Conservation (phyloP, 164 flowering plant species). For the Chimonanthus salicifolius region DNA sequence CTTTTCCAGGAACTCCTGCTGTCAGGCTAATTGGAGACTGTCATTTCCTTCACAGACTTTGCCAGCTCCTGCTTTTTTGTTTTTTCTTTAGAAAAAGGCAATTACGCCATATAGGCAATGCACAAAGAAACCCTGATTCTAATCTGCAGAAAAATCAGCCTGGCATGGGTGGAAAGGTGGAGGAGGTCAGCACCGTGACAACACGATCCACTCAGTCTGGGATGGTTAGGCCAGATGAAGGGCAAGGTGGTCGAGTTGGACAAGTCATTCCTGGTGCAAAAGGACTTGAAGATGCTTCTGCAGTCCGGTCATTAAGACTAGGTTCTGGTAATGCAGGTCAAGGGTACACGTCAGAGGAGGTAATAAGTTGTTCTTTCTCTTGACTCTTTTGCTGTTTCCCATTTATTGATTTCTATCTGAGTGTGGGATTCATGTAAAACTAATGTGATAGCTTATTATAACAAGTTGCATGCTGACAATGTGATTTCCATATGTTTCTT, state of each 20-base stretch:
- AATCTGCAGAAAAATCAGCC: conserved; percentile 66
- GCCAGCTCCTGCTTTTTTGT: conserved; percentile 92
- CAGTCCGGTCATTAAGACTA: conserved; percentile 45
- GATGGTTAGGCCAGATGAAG: conserved; percentile 49
- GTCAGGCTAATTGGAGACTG: conserved; percentile 98
- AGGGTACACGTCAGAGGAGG: conserved; percentile 99
- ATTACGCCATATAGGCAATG: conserved; percentile 42
- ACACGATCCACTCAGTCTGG: conserved; percentile 37
- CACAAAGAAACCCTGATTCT: conserved; percentile 64
- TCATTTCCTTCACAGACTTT: conserved; percentile 92
- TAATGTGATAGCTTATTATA: background rate
- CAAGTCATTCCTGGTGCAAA: conserved; percentile 59
- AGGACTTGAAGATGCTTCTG: conserved; percentile 71
- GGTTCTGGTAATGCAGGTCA: conserved; percentile 99
- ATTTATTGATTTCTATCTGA: background rate
- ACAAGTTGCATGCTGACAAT: background rate
- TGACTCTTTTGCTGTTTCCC: background rate
- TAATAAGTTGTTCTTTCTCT: conserved; percentile 17
- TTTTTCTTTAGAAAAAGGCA: conserved; percentile 86
- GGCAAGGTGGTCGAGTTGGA: conserved; percentile 47
- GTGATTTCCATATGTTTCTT: too few species aligned
- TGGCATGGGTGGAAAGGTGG: conserved; percentile 52
- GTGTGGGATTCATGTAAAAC: background rate
- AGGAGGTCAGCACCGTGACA: conserved; percentile 49
- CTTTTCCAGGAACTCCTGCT: conserved; percentile 99